Evolutionary conservation across 306 rosid genomes (phyloP).

Genomic region (Alnus glutinosa): DNA sequence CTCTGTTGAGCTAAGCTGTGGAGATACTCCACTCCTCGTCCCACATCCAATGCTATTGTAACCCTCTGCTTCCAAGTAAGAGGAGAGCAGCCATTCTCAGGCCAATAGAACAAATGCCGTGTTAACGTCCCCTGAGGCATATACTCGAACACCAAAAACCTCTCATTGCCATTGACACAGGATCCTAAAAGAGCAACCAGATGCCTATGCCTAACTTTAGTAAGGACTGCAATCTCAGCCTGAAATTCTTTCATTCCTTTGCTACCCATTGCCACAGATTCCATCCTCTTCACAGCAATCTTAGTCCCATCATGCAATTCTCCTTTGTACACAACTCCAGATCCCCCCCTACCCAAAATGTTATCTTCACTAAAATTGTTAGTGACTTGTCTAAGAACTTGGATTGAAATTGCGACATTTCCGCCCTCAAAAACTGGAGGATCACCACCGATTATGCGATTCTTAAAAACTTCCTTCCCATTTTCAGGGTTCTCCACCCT

Average conservation of each 20-base stretch:
- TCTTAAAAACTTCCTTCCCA: slow-evolving; percentile 54
- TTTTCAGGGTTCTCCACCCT: slow-evolving; percentile 57
- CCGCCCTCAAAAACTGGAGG: slow-evolving; percentile 70
- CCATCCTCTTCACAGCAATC: slow-evolving; percentile 92
- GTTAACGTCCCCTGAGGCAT: slow-evolving; percentile 94
- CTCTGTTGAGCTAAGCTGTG: slow-evolving; percentile 92
- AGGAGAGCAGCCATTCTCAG: slow-evolving; percentile 53
- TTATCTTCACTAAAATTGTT: slow-evolving; percentile 73
- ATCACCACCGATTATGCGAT: slow-evolving; percentile 47
- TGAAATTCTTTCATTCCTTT: slow-evolving; percentile 86
- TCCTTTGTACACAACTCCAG: slow-evolving; percentile 89
- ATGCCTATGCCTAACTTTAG: slow-evolving; percentile 86
- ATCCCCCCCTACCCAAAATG: slow-evolving; percentile 86
- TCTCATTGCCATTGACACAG: slow-evolving; percentile 84
- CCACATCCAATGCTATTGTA: slow-evolving; percentile 85
- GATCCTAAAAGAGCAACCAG: slow-evolving; percentile 82
- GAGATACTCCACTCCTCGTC: slow-evolving; percentile 83
- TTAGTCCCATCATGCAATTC: slow-evolving; percentile 81
- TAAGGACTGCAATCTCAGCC: slow-evolving; percentile 86
- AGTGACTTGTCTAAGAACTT: slow-evolving; percentile 68
- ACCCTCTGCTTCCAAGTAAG: slow-evolving; percentile 85
- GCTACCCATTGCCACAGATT: slow-evolving; percentile 60
- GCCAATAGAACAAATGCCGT: slow-evolving; percentile 73
- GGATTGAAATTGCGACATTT: slow-evolving; percentile 64
- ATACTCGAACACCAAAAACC: slow-evolving; percentile 81